A percentile compares a stretch with the other conserved stretches of the same genome.
Conservation (phyloP, 257 asterid genomes). For the Solanum etuberosum region DNA sequence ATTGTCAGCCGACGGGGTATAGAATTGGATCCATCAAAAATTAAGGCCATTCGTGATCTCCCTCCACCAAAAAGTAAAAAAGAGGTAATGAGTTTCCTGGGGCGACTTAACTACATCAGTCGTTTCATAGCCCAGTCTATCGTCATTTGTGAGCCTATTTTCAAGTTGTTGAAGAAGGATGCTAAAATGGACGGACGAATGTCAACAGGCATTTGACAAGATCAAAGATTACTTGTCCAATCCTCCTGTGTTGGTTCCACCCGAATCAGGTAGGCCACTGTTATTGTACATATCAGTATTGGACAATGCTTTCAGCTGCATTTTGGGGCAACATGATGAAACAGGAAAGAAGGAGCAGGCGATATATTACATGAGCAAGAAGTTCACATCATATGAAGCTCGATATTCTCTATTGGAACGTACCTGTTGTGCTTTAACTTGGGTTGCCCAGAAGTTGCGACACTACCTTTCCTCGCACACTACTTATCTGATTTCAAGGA, state of each 20-base stretch:
- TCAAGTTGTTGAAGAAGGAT: neutral
- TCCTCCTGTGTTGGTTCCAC: neutral
- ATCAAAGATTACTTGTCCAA: too few relatives aligned
- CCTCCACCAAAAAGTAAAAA: too few relatives aligned
- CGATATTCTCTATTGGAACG: neutral
- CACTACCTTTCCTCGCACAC: neutral
- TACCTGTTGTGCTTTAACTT: neutral
- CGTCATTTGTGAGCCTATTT: neutral
- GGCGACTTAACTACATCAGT: neutral
- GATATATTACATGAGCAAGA: neutral
- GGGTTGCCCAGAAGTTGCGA: neutral
- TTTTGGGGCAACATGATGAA: neutral
- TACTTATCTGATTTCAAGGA: neutral
- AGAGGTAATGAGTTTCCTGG: neutral
- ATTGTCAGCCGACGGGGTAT: neutral
- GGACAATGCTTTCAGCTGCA: too few relatives aligned
- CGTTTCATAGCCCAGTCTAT: neutral
- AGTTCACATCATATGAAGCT: neutral
- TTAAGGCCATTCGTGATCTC: neutral
- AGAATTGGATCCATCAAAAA: neutral
- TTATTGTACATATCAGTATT: neutral
- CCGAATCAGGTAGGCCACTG: neutral
- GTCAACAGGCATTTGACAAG: neutral
- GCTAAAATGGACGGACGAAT: too few relatives aligned
- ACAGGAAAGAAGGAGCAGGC: neutral